A percentile compares a stretch with the other conserved stretches of the same genome.
phyloP scores from a whole-genome alignment of 2,329 filamentous ascomycete species.

The Phyllosticta paracitricarpa region DNA sequence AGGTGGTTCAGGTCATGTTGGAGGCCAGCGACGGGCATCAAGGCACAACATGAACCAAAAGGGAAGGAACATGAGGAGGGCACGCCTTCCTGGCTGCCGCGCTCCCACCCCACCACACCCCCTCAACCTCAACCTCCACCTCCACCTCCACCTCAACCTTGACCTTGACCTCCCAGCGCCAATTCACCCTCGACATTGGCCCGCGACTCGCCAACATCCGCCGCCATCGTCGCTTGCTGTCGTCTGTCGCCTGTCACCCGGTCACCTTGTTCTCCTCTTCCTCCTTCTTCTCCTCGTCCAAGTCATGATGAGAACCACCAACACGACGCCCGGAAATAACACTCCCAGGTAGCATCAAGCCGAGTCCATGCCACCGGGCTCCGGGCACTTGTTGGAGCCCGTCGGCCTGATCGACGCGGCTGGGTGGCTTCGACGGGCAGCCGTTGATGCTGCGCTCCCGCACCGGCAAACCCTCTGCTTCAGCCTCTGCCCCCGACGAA shows the following conservation, averaged over 20 bases:
- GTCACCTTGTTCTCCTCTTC: background rate
- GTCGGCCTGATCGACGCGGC: conserved; percentile 3
- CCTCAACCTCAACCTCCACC: too few relatives aligned
- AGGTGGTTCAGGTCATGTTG: background rate
- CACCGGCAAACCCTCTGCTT: background rate
- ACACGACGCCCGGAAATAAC: background rate
- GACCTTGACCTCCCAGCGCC: background rate
- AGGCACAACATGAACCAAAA: background rate
- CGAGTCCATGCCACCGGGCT: background rate
- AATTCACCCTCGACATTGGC: background rate
- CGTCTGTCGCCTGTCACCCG: background rate
- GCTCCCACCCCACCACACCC: background rate
- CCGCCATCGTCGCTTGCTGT: background rate
- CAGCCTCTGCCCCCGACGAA: background rate
- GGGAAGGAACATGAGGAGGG: background rate
- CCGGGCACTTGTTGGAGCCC: background rate
- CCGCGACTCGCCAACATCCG: background rate
- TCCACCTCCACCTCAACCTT: background rate
- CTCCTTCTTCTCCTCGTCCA: too few relatives aligned
- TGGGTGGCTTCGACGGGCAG: background rate
- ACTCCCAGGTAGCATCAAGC: background rate
- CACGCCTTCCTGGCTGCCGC: background rate
- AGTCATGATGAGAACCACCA: background rate
- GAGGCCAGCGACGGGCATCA: conserved; percentile 1
- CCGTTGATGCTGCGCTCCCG: background rate